Base-by-base conservation (phyloP, 1,284 basidiomycete species). In the Cryptococcus maquisensis region DNA sequence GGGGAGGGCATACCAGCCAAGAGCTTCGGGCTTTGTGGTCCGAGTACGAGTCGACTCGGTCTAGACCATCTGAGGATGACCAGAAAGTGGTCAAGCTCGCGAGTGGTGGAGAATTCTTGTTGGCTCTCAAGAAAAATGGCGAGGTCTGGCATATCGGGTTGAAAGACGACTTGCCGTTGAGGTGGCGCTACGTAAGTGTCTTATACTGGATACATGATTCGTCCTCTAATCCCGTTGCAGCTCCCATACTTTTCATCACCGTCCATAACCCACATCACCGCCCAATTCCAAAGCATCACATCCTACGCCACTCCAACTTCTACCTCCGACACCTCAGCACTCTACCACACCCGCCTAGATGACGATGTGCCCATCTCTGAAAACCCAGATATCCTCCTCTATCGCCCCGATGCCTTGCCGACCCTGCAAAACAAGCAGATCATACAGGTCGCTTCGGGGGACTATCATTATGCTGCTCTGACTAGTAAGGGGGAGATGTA, bases 391-490 rank as follows among this genome's bases (percentile, higher is more conserved):
- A 55, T 55, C 4, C 15, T 23, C 20, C 37, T 41, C 6, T 46
- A 64, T 8, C 36, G 48, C 2, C 86, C 90, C 2, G 79, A 80
- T 35, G 77, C 88, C 56, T 80, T 88, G 3, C 84, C 86, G 1
- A 81, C 80, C 21, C 76, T 95, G 20, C 88, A 92, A 64, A 81
- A 86, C 62, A 81, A 79, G 57, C 79, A 80, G 39, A 81, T 94
- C 52, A 91, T 94, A 59, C 88, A 88, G 52, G 85, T 93, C 52
- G 84, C 86, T 9, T 80, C 91, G 45, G 93, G 93, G 4, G 91
- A 96, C 73, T 94, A 92, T 72, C 92, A 96, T 77, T 85, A 80
- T 65, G 88, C 85, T 24, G 91, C 93, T 0, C 79, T 96, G 58
- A 92, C 90, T 1, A 79, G 82, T 40, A 74, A 80, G 24, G 93